phyloP scores from a whole-genome alignment of 108 stramenopile species.

The Cyclostephanos tholiformis region DNA sequence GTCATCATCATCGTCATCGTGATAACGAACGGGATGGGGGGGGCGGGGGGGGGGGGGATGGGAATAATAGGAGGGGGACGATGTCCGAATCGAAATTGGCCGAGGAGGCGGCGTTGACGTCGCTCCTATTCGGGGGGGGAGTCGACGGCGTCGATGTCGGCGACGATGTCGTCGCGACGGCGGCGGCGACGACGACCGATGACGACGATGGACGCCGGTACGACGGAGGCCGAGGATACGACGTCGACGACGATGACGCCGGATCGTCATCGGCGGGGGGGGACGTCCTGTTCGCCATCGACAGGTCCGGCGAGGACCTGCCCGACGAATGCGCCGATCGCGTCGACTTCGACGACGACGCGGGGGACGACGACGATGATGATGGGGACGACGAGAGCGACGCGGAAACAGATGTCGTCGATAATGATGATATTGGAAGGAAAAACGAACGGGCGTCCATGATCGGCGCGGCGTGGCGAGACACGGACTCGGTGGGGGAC shows the following conservation, averaged over 20 bases:
- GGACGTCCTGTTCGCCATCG: conserved; percentile 40
- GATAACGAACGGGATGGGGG: background rate
- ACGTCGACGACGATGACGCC: conserved; percentile 19
- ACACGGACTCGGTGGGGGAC: conserved; percentile 11
- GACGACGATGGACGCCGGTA: background rate
- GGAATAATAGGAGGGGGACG: background rate
- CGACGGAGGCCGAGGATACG: conserved; percentile 3
- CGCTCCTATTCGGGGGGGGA: conserved; percentile 24
- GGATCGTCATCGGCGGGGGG: background rate
- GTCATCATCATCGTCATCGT: too few relatives aligned
- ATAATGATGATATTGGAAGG: conserved; percentile 7
- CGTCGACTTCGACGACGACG: conserved; percentile 31
- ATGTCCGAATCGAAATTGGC: conserved; percentile 27
- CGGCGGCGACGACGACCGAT: background rate
- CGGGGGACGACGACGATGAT: conserved; percentile 1
- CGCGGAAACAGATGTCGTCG: conserved; percentile 12
- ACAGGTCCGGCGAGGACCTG: conserved; percentile 38
- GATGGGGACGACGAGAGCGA: conserved; percentile 30
- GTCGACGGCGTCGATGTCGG: conserved; percentile 13
- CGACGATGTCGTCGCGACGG: background rate
- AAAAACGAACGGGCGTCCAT: conserved; percentile 14
- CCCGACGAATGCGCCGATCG: conserved; percentile 25
- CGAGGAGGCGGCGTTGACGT: conserved; percentile 30
- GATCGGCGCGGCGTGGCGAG: conserved; percentile 47
- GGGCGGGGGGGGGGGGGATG: background rate